Evolutionary conservation across 805 yeast genomes (phyloP), one percentile per base, ranked within the genome.

Genomic region (Vanderwaltozyma polyspora): DNA sequence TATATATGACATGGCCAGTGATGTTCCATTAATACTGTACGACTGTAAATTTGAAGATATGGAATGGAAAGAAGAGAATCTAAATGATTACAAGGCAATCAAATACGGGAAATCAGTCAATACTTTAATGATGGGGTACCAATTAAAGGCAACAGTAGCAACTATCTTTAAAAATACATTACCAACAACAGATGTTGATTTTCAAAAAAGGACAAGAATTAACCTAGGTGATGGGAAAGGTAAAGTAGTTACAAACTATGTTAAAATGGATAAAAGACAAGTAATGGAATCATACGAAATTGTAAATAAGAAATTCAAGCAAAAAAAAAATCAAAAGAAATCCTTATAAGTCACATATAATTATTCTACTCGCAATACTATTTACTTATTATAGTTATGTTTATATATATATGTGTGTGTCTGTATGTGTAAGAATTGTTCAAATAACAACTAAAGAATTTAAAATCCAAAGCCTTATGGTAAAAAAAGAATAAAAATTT

Each of bases 1-100:
- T 1, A 60, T 68, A 3, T 91, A 80, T 51, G 86, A 76, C 28
- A 83, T 89, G 83, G 97, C 95, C 0, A 72, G 79, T 50, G 97
- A 89, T 44, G 61, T 79, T 6, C 98, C 98, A 1, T 63, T 91
- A 45, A 77, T 89, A 3, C 60, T 91, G 27, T 86, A 79, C 52
- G 94, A 89, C 50, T 89, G 97, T 57, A 72, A 70, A 11, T 91
- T 72, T 51, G 74, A 75, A 6, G 68, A 67, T 3, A 66, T 86
- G 59, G 77, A 74, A 42, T 89, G 95, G 94, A 50, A 30, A 3
- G 29, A 34, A 8, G 38, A 52, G 1, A 38, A 38, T 26, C 38
- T 51, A 1, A 39, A 51, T 2, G 66, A 65, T 37, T 46, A 52
- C 19, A 72, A 67, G 41, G 44, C 64, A 9, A 49, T 60, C 14